phyloP scores from a whole-genome alignment of 257 asterid species.

The Agastache rugosa region DNA sequence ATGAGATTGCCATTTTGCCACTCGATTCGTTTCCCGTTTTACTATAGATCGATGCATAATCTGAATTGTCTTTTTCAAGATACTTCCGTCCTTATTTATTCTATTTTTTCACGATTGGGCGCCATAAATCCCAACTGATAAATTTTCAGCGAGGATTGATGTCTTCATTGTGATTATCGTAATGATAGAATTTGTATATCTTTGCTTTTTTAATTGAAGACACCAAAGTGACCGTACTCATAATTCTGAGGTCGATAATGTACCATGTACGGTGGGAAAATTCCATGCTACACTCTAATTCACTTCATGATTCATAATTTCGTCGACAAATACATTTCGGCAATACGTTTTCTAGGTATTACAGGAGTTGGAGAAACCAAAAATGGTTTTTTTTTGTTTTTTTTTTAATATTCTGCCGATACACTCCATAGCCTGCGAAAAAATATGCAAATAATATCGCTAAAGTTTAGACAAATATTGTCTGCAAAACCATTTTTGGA shows the following conservation, averaged over 20 bases:
- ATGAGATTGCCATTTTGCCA: background rate
- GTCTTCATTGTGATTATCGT: background rate
- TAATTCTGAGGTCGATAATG: background rate
- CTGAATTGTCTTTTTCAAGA: conserved; percentile 18
- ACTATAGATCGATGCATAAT: conserved; percentile 25
- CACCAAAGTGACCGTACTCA: background rate
- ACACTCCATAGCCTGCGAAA: too few species aligned
- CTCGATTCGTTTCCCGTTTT: background rate
- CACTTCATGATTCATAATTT: too few species aligned
- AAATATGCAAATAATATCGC: too few species aligned
- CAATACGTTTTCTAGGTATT: too few species aligned
- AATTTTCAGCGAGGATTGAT: background rate
- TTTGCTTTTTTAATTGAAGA: background rate
- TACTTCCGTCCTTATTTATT: background rate
- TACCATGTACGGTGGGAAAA: background rate
- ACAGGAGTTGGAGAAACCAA: too few species aligned
- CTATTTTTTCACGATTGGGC: background rate
- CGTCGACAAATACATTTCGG: too few species aligned
- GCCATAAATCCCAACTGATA: background rate
- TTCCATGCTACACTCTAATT: background rate
- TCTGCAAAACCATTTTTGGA: too few species aligned
- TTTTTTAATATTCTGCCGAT: too few species aligned
- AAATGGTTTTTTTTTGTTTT: too few species aligned
- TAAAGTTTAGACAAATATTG: too few species aligned
- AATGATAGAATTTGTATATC: background rate